Conservation (phyloP, 345 rosid species). For the Populus simonii region DNA sequence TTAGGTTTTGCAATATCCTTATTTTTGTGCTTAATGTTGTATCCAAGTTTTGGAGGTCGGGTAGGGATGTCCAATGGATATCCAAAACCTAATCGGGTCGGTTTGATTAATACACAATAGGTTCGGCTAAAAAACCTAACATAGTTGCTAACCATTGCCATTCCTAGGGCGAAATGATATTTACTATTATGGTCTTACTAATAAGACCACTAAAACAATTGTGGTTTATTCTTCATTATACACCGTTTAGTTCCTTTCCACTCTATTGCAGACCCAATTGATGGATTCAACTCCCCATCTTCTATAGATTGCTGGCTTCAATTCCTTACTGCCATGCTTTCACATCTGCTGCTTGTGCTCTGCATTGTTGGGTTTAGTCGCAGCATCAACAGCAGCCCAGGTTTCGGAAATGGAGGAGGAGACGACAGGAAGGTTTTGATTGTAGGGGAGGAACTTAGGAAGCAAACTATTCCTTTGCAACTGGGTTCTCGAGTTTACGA, state of each 20-base stretch:
- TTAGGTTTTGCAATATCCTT: too few species aligned
- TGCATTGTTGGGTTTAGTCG: background rate
- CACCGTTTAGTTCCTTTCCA: background rate
- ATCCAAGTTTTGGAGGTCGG: too few species aligned
- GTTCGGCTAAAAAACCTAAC: too few species aligned
- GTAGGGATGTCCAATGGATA: too few species aligned
- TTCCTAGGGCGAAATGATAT: background rate
- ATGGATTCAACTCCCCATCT: background rate
- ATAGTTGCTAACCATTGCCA: too few species aligned
- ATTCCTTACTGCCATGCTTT: background rate
- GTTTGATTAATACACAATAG: too few species aligned
- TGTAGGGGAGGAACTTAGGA: conserved; percentile 67
- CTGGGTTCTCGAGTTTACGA: conserved; percentile 57
- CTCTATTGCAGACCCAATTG: too few species aligned
- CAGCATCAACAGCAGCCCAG: background rate
- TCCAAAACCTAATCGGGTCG: too few species aligned
- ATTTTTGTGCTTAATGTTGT: too few species aligned
- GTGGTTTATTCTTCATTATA: background rate
- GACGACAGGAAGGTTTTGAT: conserved; percentile 32
- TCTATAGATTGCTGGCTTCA: background rate
- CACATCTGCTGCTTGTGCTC: background rate
- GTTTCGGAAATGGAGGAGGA: conserved; percentile 30
- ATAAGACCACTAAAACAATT: background rate
- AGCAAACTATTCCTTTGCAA: conserved; percentile 56
- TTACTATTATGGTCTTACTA: background rate